phyloP scores from a whole-genome alignment of 345 rosid genomes.

The Gossypium longicalyx region DNA sequence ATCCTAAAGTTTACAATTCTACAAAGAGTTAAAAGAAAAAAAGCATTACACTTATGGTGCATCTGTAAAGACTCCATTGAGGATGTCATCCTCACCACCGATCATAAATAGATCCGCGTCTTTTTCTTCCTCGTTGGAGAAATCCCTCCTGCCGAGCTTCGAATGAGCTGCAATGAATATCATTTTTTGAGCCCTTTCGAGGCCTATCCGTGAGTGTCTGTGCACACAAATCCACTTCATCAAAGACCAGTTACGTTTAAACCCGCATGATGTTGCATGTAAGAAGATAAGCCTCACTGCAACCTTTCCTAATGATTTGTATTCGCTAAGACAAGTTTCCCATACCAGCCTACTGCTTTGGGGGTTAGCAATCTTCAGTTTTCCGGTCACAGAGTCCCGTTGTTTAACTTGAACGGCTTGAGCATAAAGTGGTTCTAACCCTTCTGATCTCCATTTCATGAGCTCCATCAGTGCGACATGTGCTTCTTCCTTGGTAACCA shows the following conservation, averaged over 20 bases:
- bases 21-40: slow-evolving; percentile 27
- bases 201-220: slow-evolving; percentile 32
- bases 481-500: slow-evolving; percentile 50
- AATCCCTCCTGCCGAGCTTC: slow-evolving; percentile 44
- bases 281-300: slow-evolving; percentile 54
- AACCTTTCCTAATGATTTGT: slow-evolving; percentile 47
- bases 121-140: slow-evolving; percentile 44
- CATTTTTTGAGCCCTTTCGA: slow-evolving; percentile 55
- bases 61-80: slow-evolving; percentile 39
- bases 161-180: slow-evolving; percentile 55
- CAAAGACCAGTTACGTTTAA: slow-evolving; percentile 43
- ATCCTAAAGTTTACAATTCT: slow-evolving; percentile 31
- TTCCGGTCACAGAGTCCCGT: slow-evolving; percentile 47
- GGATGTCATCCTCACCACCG: slow-evolving; percentile 43
- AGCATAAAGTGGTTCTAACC: slow-evolving; percentile 53
- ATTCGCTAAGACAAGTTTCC: slow-evolving; percentile 57
- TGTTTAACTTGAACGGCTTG: slow-evolving; percentile 60
- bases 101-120: slow-evolving; percentile 40
- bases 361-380: slow-evolving; percentile 56
- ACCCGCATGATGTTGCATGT: slow-evolving; percentile 49
- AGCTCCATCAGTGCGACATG: slow-evolving; percentile 57
- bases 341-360: slow-evolving; percentile 60
- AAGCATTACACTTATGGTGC: slow-evolving; percentile 43
- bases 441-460: slow-evolving; percentile 64
- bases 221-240: slow-evolving; percentile 40